These are phyloP conservation scores for Penicillium palitans DNA, from an alignment of 2,329 filamentous ascomycete species.

Conservation along the genomic window DNA sequence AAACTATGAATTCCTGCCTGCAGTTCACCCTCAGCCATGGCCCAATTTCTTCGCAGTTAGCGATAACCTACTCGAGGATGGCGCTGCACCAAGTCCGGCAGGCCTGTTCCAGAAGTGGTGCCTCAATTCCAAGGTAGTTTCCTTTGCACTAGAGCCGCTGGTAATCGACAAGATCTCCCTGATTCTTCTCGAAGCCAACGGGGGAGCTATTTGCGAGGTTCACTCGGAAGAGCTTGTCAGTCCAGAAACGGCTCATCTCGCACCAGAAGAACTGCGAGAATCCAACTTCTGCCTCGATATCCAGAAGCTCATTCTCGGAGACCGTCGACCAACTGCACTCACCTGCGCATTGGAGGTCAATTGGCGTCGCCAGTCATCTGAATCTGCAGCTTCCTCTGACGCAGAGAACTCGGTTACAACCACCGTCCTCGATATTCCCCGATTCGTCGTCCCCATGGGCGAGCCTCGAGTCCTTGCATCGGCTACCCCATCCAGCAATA, in stretches of 20 bases:
- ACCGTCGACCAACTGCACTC: conserved; percentile 71
- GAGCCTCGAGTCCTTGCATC: conserved; percentile 80
- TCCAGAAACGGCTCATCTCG: conserved; percentile 47
- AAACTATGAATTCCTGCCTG: conserved; percentile 81
- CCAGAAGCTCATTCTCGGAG: conserved; percentile 77
- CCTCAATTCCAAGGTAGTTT: conserved; percentile 69
- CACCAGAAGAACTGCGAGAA: conserved; percentile 68
- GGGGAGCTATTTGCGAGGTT: conserved; percentile 61
- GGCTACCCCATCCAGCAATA: conserved; percentile 36
- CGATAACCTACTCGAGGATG: conserved; percentile 35
- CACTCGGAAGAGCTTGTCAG: conserved; percentile 35
- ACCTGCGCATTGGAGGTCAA: conserved; percentile 73
- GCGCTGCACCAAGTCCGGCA: conserved; percentile 38
- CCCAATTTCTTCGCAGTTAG: conserved; percentile 78
- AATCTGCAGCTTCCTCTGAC: conserved; percentile 27
- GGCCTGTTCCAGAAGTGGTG: conserved; percentile 82
- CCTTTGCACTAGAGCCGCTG: conserved; percentile 68
- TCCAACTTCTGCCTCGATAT: conserved; percentile 71
- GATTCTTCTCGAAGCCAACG: conserved; percentile 59
- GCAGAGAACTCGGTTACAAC: conserved; percentile 53
- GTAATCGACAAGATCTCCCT: conserved; percentile 66
- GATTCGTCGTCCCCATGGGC: conserved; percentile 74
- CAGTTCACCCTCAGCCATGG: conserved; percentile 76
- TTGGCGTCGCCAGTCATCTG: conserved; percentile 65
- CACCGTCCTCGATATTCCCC: conserved; percentile 73